Percentiles rank a stretch among this genome's conserved stretches.
These are phyloP conservation scores for Acanthochlamys bracteata DNA, from an alignment of 106 monocot species.

Conservation along the genomic window DNA sequence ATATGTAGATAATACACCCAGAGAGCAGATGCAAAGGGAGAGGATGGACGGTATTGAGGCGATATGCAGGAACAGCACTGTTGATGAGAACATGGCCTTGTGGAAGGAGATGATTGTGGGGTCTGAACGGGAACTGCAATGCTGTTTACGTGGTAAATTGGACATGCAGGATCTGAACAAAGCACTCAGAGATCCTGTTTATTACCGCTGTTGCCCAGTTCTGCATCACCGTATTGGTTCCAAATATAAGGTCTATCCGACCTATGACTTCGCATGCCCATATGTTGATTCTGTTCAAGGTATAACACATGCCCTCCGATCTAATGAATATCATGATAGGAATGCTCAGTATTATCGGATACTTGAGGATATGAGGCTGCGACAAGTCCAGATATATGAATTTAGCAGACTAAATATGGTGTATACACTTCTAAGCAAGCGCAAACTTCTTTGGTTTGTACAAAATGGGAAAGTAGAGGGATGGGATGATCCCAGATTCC, in stretches of 20 bases:
- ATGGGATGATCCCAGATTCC: constrained; percentile 97
- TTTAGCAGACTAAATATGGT: constrained; percentile 98
- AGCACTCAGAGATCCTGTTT: constrained; percentile 83
- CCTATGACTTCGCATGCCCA: constrained; percentile 97
- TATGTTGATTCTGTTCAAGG: constrained; percentile 88
- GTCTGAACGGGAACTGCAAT: constrained; percentile 74
- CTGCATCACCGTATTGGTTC: constrained; percentile 89
- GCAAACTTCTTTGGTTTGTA: constrained; percentile 98
- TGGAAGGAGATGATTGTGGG: constrained; percentile 95
- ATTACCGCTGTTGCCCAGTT: constrained; percentile 68
- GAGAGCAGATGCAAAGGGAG: constrained; percentile 92
- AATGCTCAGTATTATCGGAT: constrained; percentile 84
- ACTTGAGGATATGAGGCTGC: constrained; percentile 69
- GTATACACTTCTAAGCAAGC: constrained; percentile 90
- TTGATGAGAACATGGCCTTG: constrained; percentile 61
- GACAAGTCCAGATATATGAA: constrained; percentile 82
- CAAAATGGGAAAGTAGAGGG: constrained; percentile 93
- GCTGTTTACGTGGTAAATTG: constrained; percentile 83
- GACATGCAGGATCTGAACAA: constrained; percentile 98
- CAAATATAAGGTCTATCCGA: constrained; percentile 89
- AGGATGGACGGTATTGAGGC: constrained; percentile 98
- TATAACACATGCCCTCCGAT: constrained; percentile 86
- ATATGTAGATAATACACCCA: constrained; percentile 90
- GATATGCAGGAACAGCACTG: constrained; percentile 55
- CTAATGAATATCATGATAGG: constrained; percentile 96